phyloP scores from a whole-genome alignment of 73 alveolate genomes.

The Effrenium voratum region DNA sequence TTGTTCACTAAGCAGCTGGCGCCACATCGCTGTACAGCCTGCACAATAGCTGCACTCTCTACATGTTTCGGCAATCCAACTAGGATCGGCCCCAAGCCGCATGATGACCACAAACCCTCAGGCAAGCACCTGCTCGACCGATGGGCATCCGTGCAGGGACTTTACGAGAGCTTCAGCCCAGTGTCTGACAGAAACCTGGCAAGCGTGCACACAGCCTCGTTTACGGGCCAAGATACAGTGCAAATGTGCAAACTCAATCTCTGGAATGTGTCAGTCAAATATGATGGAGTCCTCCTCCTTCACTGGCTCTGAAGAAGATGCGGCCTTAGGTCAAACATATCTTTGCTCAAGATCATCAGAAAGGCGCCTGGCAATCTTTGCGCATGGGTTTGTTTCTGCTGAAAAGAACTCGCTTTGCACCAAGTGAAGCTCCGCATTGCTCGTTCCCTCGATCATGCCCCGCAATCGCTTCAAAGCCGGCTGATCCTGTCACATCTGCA shows the following conservation, averaged over 20 bases:
- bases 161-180: slow-evolving; percentile 89
- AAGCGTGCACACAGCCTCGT: background rate
- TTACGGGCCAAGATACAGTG: no score
- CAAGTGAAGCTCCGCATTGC: background rate
- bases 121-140: slow-evolving; percentile 58
- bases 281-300: slow-evolving; percentile 12
- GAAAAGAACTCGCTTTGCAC: background rate
- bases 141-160: slow-evolving; percentile 81
- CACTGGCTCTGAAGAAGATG: slow-evolving; percentile 23
- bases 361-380: no score
- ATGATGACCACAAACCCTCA: background rate
- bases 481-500: slow-evolving; percentile 26
- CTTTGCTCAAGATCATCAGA: no score
- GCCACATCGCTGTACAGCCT: slow-evolving; percentile 90
- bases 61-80: no score
- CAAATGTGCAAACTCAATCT: no score
- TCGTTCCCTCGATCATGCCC: slow-evolving; percentile 87
- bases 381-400: background rate
- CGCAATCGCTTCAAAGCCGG: slow-evolving; percentile 85
- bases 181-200: slow-evolving; percentile 33
- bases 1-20: background rate
- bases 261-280: no score
- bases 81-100: background rate
- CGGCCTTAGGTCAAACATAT: slow-evolving; percentile 27
- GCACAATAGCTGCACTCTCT: background rate